Evolutionary conservation across 192 early-diverging fungal genomes (phyloP), one percentile per base, ranked within the genome.

Genomic region (Entomortierella parvispora): DNA sequence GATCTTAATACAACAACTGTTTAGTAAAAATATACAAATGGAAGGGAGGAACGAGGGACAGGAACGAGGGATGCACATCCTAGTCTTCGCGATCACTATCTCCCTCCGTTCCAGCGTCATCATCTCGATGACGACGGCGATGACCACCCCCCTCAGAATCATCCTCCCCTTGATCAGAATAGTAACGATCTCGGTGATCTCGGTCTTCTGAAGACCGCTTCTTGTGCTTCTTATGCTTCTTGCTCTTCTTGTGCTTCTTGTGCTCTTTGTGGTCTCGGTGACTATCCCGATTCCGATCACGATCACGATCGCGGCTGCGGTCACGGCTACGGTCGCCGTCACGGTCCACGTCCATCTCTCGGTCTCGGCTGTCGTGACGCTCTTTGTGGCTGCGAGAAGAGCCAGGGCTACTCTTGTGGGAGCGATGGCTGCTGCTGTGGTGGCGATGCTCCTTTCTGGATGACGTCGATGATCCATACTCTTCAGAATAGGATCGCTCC

Each of bases 241-340:
- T 50, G 37, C 72, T 76, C 72, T 68, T 76, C 53, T 76, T 76
- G 65, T 76, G 72, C 31, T 68, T 76, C 72, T 68, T 76, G 53
- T 75, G 71, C 44, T 72, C 70, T 14, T 55, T 52, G 33, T 64
- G 62, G 22, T 72, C 70, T 8, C 65, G 43, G 48, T 56, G 45
- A 15, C 55, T 52, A 8, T 33, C 32, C 5, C n/a, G 25, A 45
- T 59, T 42, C 2, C 58, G 58, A 26, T 59, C 32, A 9, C n/a
- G 25, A 45, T 59, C 58, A 2, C 37, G 37, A 12, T 33, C 32
- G 15, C 37, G 43, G 37, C 40, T 29, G 25, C 23, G 32, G 25
- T 3, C 37, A 14, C 4, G 4, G 18, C 44, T 42, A 26, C 23
- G 32, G 14, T 45, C 58, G 25, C 37, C 7, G 37, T 40, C 37